A percentile compares a stretch with the other conserved stretches of the same genome.
Conservation (phyloP, 305 asterid species). For the Stenogyne calaminthoides region DNA sequence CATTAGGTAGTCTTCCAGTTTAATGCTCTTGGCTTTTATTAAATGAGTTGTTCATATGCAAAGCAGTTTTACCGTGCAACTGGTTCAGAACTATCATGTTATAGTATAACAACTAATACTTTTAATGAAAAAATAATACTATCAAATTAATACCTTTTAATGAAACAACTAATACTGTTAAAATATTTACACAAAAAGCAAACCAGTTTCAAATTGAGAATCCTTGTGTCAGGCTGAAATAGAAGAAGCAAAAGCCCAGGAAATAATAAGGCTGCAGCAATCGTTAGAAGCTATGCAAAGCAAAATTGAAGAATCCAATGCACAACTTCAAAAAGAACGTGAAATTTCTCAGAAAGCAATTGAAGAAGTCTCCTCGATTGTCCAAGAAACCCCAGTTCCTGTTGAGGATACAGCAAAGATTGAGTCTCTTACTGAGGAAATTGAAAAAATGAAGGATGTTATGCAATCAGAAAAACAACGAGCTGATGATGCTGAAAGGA, state of each 20-base stretch:
- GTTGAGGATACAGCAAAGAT: conserved; percentile 76
- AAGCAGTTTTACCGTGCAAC: no score
- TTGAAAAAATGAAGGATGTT: conserved; percentile 64
- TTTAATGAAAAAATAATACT: no score
- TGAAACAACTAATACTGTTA: no score
- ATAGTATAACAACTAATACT: no score
- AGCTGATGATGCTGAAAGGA: conserved; percentile 80
- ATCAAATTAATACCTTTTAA: no score
- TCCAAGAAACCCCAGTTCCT: conserved; percentile 71
- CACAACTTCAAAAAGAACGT: conserved; percentile 58
- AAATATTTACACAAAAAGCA: no score
- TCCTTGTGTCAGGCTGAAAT: conserved; percentile 63
- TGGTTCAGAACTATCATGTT: no score
- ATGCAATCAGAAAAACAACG: conserved; percentile 74
- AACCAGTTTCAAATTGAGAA: background rate
- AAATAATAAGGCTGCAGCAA: conserved; percentile 63
- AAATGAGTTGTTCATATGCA: background rate
- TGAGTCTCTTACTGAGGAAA: conserved; percentile 69
- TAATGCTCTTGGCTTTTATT: conserved; percentile 21
- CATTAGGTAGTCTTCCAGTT: conserved; percentile 10
- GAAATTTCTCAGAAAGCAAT: conserved; percentile 70
- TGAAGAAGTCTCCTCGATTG: conserved; percentile 62
- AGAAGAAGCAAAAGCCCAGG: conserved; percentile 78
- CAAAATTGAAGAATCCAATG: conserved; percentile 65
- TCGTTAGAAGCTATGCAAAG: conserved; percentile 62